Evolutionary conservation across 2,329 filamentous ascomycete genomes (phyloP), one percentile per base, ranked within the genome.

Genomic region (Fusarium mangiferae): DNA sequence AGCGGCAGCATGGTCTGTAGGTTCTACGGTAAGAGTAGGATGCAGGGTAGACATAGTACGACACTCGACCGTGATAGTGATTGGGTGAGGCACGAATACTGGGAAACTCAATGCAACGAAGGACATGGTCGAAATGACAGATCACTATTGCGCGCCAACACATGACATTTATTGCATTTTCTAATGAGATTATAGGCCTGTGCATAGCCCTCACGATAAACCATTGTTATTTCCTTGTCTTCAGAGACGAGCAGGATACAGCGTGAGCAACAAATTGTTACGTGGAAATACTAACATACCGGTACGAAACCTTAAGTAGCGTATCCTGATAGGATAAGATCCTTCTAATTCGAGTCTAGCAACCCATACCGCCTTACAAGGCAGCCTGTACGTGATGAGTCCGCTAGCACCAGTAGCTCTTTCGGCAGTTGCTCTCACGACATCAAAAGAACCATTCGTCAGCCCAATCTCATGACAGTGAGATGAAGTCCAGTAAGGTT

Each of bases 121-220:
- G 5, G n/a, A 7, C 0, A 15, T 22, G 18, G 10, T 11, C 2
- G 3, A 9, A 36, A 52, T 5, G 49, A 52, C n/a, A 3, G 22
- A 33, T 26, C 33, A 22, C 6, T 17, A 5, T 22, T 5, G 8
- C 9, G 26, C 2, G 4, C 5, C 10, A 14, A 3, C 6, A 24
- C 3, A 51, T 14, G 8, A 3, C 0, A 14, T 7, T 35, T 10
- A 2, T 1, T 18, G 9, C 3, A 46, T 11, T 22, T 7, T 0
- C 8, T 3, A 1, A 24, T 10, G 22, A 5, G 6, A 3, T 4
- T 10, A 51, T 5, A 20, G 6, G 28, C 5, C 18, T 24, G 4
- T 18, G 28, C 7, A 30, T 17, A 30, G 15, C 1, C 2, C 17
- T 44, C 1, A 6, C 15, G 20, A 30, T 15, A 17, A 12, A 15